Evolutionary conservation across 495 filamentous ascomycete genomes (phyloP).

Genomic region (Neurospora cerealis): DNA sequence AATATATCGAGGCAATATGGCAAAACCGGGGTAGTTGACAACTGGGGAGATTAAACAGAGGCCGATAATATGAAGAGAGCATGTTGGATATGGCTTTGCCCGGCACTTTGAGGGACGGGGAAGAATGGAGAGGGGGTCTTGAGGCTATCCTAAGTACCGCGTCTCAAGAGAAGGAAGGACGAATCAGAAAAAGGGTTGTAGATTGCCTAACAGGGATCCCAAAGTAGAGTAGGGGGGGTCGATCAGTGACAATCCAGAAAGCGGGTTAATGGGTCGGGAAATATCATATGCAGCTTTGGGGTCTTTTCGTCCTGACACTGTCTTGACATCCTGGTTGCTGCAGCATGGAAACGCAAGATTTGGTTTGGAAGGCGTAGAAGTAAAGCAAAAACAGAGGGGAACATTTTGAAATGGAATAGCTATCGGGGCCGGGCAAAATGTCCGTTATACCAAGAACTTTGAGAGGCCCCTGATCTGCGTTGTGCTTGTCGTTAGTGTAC

Average conservation of each 20-base stretch:
- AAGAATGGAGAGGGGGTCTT: slow-evolving; percentile 9
- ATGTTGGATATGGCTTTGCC: slow-evolving; percentile 11
- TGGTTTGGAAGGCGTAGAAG: not conserved
- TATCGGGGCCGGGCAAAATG: not conserved
- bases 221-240: slow-evolving; percentile 7
- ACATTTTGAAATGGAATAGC: not conserved
- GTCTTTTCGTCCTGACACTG: not conserved
- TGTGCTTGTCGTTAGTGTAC: not conserved
- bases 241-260: slow-evolving; percentile 18
- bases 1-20: slow-evolving; percentile 26
- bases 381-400: not conserved
- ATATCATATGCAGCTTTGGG: slow-evolving; percentile 2
- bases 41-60: slow-evolving; percentile 18
- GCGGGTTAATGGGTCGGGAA: slow-evolving; percentile 23
- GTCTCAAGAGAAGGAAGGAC: slow-evolving; percentile 5
- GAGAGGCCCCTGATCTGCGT: not conserved
- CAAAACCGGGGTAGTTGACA: slow-evolving; percentile 25
- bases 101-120: slow-evolving; percentile 4
- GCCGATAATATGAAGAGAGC: slow-evolving; percentile 16
- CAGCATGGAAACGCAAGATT: slow-evolving; percentile 5
- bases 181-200: slow-evolving; percentile 11
- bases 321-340: not conserved
- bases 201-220: slow-evolving; percentile 22
- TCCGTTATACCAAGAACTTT: not conserved
- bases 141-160: slow-evolving; percentile 13